A percentile compares a stretch with the other conserved stretches of the same genome.
Evolutionary conservation across 805 yeast species (phyloP).

Genomic region (Yamadazyma insecticola): DNA sequence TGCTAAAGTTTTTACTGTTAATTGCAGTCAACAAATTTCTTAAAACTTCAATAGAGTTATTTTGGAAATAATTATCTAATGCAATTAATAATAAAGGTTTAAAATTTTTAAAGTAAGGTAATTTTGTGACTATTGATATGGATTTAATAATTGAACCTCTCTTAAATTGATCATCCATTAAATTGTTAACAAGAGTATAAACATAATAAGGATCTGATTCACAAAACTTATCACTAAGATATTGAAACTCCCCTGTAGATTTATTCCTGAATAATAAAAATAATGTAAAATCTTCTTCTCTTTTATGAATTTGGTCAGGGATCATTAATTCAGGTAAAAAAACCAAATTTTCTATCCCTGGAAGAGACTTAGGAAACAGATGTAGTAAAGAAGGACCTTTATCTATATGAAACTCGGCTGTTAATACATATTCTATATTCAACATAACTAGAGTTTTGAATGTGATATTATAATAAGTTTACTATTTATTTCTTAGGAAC

Average conservation of each 20-base stretch:
- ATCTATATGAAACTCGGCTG: conserved; percentile 78
- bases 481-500: too few relatives aligned
- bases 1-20: conserved; percentile 25
- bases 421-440: conserved; percentile 53
- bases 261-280: conserved; percentile 48
- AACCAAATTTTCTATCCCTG: conserved; percentile 31
- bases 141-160: conserved; percentile 62
- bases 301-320: conserved; percentile 56
- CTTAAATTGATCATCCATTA: conserved; percentile 38
- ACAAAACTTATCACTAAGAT: conserved; percentile 26
- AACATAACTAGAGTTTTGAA: conserved; percentile 9
- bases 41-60: conserved; percentile 16
- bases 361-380: conserved; percentile 37
- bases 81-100: conserved; percentile 54
- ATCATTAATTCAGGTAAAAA: conserved; percentile 54
- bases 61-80: conserved; percentile 42
- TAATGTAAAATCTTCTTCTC: conserved; percentile 55
- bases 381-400: conserved; percentile 63
- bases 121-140: conserved; percentile 52
- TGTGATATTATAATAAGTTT: too few relatives aligned
- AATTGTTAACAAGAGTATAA: conserved; percentile 49
- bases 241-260: conserved; percentile 35
- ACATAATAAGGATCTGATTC: conserved; percentile 46
- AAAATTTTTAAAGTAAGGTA: conserved; percentile 50
- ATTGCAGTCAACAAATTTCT: conserved; percentile 26